Evolutionary conservation across 495 filamentous ascomycete genomes (phyloP), one percentile per base, ranked within the genome.

Genomic region (Hypoxylon fuscum): DNA sequence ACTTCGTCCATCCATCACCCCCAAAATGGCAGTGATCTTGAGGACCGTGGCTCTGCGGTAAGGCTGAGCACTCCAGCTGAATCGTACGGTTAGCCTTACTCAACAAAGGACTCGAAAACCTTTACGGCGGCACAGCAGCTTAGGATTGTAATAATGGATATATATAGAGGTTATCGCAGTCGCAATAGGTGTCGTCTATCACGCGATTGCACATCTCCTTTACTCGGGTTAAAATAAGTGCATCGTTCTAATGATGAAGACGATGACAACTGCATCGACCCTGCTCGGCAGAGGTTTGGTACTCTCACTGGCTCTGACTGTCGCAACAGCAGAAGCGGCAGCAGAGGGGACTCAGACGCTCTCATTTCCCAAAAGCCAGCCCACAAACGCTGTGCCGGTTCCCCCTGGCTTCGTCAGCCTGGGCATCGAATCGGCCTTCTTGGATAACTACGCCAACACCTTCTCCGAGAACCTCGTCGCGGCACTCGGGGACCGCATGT

Each of bases 371-470:
- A 48, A 5, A 5, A 35, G 4, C 9, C 45, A 35, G 29, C 45
- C 45, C 25, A 48, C 29, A 1, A 17, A 25, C 15, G 45, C 45
- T 11, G 29, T 48, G 6, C 45, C 15, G 15, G 29, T 29, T 9
- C 45, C 45, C 5, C 14, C 45, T 1, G 45, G 12, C 15, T 48
- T 48, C 29, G 29, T 35, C 6, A 35, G 45, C 29, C 12, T 11
- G 10, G 45, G 29, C 4, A 31, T 48, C 29, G 45, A 48, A n/a
- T 4, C 27, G 29, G 45, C 45, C 3, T 47, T 47, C 44, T 7
- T 32, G 12, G 44, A 47, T 11, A 47, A 47, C 14, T 47, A 31
- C 42, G 42, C 20, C 6, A 44, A 25, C 42, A 12, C 18, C 21
- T 44, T 44, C 42, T 44, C 42, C 2, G 42, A 4, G 21, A 44